phyloP scores from a whole-genome alignment of 345 rosid species.

The Aquilaria sinensis region DNA sequence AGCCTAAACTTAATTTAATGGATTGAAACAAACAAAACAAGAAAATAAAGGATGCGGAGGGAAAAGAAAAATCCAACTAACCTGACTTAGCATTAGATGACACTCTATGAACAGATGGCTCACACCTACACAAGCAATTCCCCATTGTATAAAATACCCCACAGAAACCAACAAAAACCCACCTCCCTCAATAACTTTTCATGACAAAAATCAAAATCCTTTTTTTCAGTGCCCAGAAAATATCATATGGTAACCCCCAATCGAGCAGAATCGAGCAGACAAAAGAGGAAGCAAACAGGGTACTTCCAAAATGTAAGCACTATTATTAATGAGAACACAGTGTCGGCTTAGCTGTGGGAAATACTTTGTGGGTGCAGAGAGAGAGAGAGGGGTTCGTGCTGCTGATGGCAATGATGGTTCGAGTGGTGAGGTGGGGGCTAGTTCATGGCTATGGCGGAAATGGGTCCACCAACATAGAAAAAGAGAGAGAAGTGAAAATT shows the following conservation, averaged over 20 bases:
- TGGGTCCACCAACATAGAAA: slow-evolving; percentile 28
- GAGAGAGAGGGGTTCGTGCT: background rate
- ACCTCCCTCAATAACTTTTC: slow-evolving; percentile 14
- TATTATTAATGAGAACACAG: slow-evolving; percentile 8
- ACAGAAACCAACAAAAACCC: slow-evolving; percentile 11
- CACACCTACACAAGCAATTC: slow-evolving; percentile 72
- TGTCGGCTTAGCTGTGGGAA: slow-evolving; percentile 8
- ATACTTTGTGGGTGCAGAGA: slow-evolving; percentile 8
- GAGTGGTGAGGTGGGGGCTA: slow-evolving; percentile 36
- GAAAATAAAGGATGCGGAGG: background rate
- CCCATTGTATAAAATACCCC: slow-evolving; percentile 51
- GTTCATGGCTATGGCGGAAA: slow-evolving; percentile 57
- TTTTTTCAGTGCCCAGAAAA: slow-evolving; percentile 3
- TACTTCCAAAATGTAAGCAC: background rate
- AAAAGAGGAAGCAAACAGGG: slow-evolving; percentile 13
- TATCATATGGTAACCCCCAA: background rate
- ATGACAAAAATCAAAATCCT: slow-evolving; percentile 17
- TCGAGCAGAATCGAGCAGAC: slow-evolving; percentile 2
- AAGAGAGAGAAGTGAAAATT: background rate
- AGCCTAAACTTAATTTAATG: background rate
- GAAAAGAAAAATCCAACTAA: slow-evolving; percentile 19
- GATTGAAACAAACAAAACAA: background rate
- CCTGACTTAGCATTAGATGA: slow-evolving; percentile 92
- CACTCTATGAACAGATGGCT: slow-evolving; percentile 69
- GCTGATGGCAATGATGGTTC: slow-evolving; percentile 35